These are phyloP conservation scores for Mycena rebaudengoi DNA, from an alignment of 768 basidiomycete species.

Conservation along the genomic window DNA sequence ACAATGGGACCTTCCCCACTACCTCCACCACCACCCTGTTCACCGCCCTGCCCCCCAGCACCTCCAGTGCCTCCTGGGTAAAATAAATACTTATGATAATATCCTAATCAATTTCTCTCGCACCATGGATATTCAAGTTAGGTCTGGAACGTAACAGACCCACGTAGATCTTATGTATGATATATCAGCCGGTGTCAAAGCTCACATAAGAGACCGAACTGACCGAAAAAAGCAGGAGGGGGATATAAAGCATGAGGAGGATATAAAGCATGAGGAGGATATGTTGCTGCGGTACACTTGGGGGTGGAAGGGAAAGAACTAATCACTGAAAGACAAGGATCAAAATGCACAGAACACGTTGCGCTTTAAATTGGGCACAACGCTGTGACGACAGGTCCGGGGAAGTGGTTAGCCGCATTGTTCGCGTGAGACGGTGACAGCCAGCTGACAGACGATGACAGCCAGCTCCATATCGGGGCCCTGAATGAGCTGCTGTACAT, in stretches of 20 bases:
- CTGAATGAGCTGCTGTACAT: no score
- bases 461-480: no score
- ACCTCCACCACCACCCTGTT: slow-evolving; percentile 7
- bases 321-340: background rate
- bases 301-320: slow-evolving; percentile 1
- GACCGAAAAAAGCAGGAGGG: background rate
- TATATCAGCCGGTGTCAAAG: background rate
- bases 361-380: background rate
- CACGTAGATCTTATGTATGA: background rate
- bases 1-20: background rate
- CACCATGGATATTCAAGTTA: background rate
- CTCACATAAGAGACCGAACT: background rate
- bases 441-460: background rate
- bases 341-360: background rate
- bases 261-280: slow-evolving; percentile 2
- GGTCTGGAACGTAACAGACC: no score
- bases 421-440: background rate
- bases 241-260: background rate
- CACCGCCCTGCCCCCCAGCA: background rate
- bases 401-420: background rate
- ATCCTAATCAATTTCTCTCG: slow-evolving; percentile 2
- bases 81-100: background rate
- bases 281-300: background rate
- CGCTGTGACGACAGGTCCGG: background rate
- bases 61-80: slow-evolving; percentile 8